These are phyloP conservation scores for Podosphaera fusca DNA, from an alignment of 2,329 filamentous ascomycete species.

Conservation along the genomic window DNA sequence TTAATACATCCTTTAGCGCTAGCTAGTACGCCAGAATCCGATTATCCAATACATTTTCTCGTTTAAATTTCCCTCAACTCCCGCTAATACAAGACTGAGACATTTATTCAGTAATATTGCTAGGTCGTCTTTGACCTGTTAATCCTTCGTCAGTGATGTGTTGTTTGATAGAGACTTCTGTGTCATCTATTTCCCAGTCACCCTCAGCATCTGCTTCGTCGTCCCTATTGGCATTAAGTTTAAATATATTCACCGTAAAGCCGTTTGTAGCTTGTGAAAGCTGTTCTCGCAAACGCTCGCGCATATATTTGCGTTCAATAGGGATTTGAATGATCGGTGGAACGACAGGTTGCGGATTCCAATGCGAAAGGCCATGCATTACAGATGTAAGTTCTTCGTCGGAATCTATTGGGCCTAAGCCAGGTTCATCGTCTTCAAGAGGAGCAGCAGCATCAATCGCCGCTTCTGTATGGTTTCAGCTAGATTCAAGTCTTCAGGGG, in stretches of 20 bases:
- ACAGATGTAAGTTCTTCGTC: slow-evolving; percentile 84
- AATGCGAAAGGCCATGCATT: slow-evolving; percentile 56
- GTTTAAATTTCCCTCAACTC: too few species aligned
- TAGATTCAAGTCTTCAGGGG: slow-evolving; percentile 2
- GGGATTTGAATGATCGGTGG: slow-evolving; percentile 38
- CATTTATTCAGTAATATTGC: too few species aligned
- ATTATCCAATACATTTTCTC: too few species aligned
- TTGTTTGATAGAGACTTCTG: neutral
- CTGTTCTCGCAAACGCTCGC: slow-evolving; percentile 39
- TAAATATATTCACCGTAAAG: slow-evolving; percentile 41
- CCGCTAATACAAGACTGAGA: too few species aligned
- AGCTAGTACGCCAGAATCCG: too few species aligned
- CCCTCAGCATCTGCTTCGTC: slow-evolving; percentile 34
- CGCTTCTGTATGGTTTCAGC: slow-evolving; percentile 37
- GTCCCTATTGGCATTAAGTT: slow-evolving; percentile 28
- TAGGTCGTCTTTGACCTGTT: too few species aligned
- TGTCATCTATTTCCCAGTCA: slow-evolving; percentile 3
- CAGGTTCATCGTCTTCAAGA: slow-evolving; percentile 59
- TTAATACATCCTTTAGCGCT: too few species aligned
- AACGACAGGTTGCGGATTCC: slow-evolving; percentile 56
- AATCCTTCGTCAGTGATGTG: too few species aligned
- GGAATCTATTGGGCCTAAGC: slow-evolving; percentile 64
- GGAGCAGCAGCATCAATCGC: slow-evolving; percentile 87
- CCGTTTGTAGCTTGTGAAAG: slow-evolving; percentile 42
- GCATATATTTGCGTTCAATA: slow-evolving; percentile 38